Percentiles rank a stretch among this genome's conserved stretches.
phyloP scores from a whole-genome alignment of 129 eudicot species.

The Erigeron canadensis region DNA sequence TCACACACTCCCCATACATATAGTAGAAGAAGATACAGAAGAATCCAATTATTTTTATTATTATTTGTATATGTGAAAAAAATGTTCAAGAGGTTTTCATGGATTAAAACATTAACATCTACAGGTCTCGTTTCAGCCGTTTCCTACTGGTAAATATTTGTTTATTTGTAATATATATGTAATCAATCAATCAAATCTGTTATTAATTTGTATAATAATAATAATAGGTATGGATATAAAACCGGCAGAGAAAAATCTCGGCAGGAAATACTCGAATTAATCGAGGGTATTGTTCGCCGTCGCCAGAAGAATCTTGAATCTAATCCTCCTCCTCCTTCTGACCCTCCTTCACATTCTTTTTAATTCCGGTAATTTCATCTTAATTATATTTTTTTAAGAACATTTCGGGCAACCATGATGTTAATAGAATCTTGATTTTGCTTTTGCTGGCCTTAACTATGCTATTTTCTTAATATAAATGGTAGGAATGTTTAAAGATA shows the following conservation, averaged over 20 bases:
- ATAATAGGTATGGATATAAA: conserved; percentile 85
- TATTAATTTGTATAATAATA: conserved; percentile 66
- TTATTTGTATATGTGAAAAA: too few relatives aligned
- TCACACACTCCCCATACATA: too few relatives aligned
- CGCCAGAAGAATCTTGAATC: conserved; percentile 47
- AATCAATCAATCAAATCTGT: neutral
- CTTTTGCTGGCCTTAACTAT: too few relatives aligned
- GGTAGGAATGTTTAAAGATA: too few relatives aligned
- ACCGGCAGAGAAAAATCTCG: conserved; percentile 90
- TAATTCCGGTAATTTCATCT: neutral
- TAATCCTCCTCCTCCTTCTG: conserved; percentile 37
- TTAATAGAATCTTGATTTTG: too few relatives aligned
- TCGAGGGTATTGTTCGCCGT: conserved; percentile 67
- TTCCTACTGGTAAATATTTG: conserved; percentile 58
- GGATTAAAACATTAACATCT: conserved; percentile 65
- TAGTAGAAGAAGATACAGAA: too few relatives aligned
- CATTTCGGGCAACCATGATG: too few relatives aligned
- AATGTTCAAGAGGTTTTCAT: conserved; percentile 62
- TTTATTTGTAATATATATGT: neutral
- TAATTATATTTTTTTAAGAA: too few relatives aligned
- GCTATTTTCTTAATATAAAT: too few relatives aligned
- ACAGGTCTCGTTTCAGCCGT: conserved; percentile 87
- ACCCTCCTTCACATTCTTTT: too few relatives aligned
- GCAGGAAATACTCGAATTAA: conserved; percentile 70
- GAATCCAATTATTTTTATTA: too few relatives aligned